These are phyloP conservation scores for Cerrena zonata DNA, from an alignment of 1,284 basidiomycete species.

Conservation along the genomic window DNA sequence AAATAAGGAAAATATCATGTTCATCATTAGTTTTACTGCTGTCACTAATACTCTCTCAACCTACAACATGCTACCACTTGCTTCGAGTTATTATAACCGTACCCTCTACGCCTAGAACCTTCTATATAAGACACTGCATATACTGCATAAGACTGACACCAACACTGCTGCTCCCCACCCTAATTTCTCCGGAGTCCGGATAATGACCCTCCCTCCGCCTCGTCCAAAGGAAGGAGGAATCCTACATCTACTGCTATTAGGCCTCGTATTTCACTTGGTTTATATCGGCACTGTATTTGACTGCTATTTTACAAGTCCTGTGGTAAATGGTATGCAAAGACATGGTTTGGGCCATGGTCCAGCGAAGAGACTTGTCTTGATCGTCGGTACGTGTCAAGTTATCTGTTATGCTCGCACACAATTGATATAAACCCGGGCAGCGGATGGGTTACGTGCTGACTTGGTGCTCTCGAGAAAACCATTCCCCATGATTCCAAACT, in stretches of 20 bases:
- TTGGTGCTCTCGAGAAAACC: conserved; percentile 66
- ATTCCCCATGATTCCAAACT: conserved; percentile 46
- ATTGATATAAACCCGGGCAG: conserved; percentile 31
- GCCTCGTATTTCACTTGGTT: conserved; percentile 69
- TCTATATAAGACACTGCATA: no score
- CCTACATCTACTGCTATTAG: conserved; percentile 48
- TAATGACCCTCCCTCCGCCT: no score
- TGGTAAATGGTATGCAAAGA: conserved; percentile 67
- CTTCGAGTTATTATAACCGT: no score
- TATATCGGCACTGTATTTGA: conserved; percentile 79
- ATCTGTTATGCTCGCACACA: conserved; percentile 4
- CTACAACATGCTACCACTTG: no score
- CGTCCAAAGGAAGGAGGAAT: conserved; percentile 2
- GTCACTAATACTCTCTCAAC: no score
- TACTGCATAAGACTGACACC: no score
- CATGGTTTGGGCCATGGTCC: conserved; percentile 42
- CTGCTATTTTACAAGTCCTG: conserved; percentile 83
- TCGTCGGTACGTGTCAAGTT: conserved; percentile 56
- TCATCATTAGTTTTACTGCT: no score
- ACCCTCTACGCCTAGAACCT: no score
- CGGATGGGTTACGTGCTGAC: conserved; percentile 81
- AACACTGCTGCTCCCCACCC: no score
- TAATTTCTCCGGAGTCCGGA: no score
- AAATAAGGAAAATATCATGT: no score
- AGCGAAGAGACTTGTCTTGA: conserved; percentile 73